Base-by-base conservation (phyloP, 306 rosid species). In the Cicer cuneatum region DNA sequence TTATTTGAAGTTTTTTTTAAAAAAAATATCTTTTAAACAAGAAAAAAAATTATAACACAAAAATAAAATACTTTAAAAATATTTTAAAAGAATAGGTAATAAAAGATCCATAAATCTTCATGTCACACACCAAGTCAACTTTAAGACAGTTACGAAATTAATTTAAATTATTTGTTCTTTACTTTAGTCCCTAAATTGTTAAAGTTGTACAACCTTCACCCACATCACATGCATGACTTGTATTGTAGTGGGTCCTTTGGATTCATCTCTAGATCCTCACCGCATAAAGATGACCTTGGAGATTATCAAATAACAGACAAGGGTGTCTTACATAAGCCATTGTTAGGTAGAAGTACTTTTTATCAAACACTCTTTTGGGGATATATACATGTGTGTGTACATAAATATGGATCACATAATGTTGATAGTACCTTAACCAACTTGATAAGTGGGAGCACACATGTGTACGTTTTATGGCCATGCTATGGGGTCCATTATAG, bases 141-240 rank as follows among this genome's bases (percentile, higher is more conserved):
- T 29, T 3, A 29, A 29, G 33, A 29, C 33, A 29, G 33, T 29
- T 29, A 29, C 5, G 33, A 29, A 29, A 29, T 29, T 2, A 29
- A 29, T 29, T 3, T 29, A 29, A 29, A 29, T 2, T 2, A 29
- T 29, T 29, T 29, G 33, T 29, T 29, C 3, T 29, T 5, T 29
- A 29, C 33, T 29, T 29, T 29, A 29, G 5, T 29, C 4, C n/a
- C 47, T 14, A 65, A 39, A 37, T 51, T 68, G 77, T 61, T 45
- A 63, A 69, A 72, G 75, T 38, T 59, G 81, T 66, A 71, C 13
- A 79, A 75, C 57, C 75, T 73, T 75, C 76, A 76, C 84, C 79
- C 66, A 72, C 74, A 67, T 84, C 87, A 80, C 84, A 76, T 84
- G 87, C 77, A 80, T 4, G 39, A n/a, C 53, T 66, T 71, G 45